phyloP scores from a whole-genome alignment of 2,329 filamentous ascomycete species.

The Gaeumannomyces sp. region DNA sequence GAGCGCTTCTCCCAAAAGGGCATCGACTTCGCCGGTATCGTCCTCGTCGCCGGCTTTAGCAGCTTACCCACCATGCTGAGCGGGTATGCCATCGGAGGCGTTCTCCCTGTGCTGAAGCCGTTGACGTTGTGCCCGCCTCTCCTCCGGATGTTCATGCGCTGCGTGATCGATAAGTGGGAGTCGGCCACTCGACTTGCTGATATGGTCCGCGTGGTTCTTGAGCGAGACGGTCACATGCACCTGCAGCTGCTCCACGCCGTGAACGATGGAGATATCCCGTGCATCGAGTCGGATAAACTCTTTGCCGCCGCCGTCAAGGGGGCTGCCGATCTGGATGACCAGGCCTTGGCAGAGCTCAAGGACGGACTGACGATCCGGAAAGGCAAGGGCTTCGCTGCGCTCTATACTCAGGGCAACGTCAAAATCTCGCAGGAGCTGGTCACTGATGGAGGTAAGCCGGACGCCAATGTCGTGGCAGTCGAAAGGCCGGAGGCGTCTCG shows the following conservation, averaged over 20 bases:
- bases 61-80: constrained; percentile 66
- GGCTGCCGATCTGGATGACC: constrained; percentile 32
- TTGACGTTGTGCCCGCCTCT: constrained; percentile 59
- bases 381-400: constrained; percentile 42
- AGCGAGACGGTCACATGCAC: constrained; percentile 40
- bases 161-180: constrained; percentile 76
- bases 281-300: constrained; percentile 58
- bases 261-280: constrained; percentile 79
- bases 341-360: constrained; percentile 30
- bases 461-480: background rate
- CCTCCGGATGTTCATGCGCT: constrained; percentile 51
- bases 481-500: background rate
- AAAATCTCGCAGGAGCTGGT: constrained; percentile 49
- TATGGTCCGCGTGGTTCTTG: constrained; percentile 45
- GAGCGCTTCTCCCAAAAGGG: constrained; percentile 59
- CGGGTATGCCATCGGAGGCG: constrained; percentile 71
- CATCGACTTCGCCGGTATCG: constrained; percentile 68
- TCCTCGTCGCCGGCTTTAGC: constrained; percentile 76
- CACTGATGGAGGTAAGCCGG: constrained; percentile 44
- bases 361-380: constrained; percentile 35
- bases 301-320: constrained; percentile 55
- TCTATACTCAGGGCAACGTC: constrained; percentile 39
- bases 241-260: constrained; percentile 73
- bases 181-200: constrained; percentile 60
- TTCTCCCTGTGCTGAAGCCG: constrained; percentile 73